These are phyloP conservation scores for Lecanicillium sp. DNA, from an alignment of 2,329 filamentous ascomycete species.

Conservation along the genomic window DNA sequence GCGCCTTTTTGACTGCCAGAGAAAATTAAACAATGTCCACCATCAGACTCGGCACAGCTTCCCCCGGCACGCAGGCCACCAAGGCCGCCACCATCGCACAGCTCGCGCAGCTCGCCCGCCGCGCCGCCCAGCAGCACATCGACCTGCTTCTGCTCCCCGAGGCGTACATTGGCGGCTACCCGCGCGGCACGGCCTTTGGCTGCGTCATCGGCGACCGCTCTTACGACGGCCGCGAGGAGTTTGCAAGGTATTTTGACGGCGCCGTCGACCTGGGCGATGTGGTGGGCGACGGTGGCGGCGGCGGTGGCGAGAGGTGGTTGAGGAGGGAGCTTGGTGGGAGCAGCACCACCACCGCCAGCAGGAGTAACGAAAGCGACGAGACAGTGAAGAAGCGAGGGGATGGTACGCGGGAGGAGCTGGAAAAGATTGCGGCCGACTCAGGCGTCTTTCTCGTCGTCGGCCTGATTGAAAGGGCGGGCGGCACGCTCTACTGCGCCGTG, in stretches of 20 bases:
- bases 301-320: slow-evolving; percentile 69
- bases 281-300: slow-evolving; percentile 48
- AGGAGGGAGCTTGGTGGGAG: slow-evolving; percentile 43
- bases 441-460: slow-evolving; percentile 79
- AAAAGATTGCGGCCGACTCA: slow-evolving; percentile 67
- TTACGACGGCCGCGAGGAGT: slow-evolving; percentile 70
- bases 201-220: slow-evolving; percentile 65
- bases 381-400: slow-evolving; percentile 40
- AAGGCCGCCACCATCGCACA: slow-evolving; percentile 57
- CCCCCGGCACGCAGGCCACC: slow-evolving; percentile 45
- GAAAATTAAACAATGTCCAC: slow-evolving; percentile 23
- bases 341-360: too few relatives aligned
- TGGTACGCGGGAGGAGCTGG: slow-evolving; percentile 72
- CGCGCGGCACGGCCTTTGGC: slow-evolving; percentile 73
- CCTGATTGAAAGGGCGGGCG: slow-evolving; percentile 71
- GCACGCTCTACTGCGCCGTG: slow-evolving; percentile 76
- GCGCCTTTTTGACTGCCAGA: background rate
- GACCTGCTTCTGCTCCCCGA: slow-evolving; percentile 85
- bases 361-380: background rate
- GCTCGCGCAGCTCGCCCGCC: slow-evolving; percentile 55
- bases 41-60: slow-evolving; percentile 51
- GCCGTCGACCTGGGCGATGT: slow-evolving; percentile 84
- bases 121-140: slow-evolving; percentile 50
- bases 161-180: slow-evolving; percentile 88
- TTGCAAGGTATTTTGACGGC: slow-evolving; percentile 68